Evolutionary conservation across 2,329 filamentous ascomycete genomes (phyloP).

Genomic region (Colletotrichum aenigma): DNA sequence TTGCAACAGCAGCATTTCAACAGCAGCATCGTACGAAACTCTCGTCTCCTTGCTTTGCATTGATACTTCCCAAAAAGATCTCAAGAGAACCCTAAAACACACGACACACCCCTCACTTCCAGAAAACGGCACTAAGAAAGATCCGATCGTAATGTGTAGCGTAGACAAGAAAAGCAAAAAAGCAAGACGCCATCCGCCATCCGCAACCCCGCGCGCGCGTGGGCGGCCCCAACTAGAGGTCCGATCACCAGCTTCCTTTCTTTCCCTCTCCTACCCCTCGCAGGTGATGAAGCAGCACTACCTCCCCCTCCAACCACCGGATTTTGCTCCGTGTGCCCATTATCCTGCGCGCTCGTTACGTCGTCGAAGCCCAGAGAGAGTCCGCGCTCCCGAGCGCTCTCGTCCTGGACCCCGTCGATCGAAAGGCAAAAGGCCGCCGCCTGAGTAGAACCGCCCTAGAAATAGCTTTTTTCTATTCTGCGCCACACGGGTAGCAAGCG

Average conservation of each 20-base stretch:
- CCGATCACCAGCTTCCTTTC: neutral
- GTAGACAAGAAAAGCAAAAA: neutral
- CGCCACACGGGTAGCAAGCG: neutral
- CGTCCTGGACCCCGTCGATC: neutral
- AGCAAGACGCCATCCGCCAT: neutral
- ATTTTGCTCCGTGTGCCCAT: neutral
- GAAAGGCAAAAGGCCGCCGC: neutral
- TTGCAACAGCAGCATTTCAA: neutral
- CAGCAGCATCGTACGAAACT: neutral
- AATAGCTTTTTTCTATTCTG: neutral
- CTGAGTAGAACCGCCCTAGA: conserved; percentile 1
- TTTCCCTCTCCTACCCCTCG: neutral
- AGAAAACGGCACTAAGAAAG: neutral
- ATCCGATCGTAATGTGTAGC: neutral
- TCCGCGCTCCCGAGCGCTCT: neutral
- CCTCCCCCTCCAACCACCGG: neutral
- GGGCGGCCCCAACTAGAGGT: neutral
- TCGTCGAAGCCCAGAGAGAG: neutral
- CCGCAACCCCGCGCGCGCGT: neutral
- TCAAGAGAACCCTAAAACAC: neutral
- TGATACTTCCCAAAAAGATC: neutral
- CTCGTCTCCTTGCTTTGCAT: neutral
- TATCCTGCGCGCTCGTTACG: neutral
- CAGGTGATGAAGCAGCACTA: neutral
- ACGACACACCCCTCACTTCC: neutral